Evolutionary conservation across 495 filamentous ascomycete species (phyloP).

Genomic region (Xylaria venustula): DNA sequence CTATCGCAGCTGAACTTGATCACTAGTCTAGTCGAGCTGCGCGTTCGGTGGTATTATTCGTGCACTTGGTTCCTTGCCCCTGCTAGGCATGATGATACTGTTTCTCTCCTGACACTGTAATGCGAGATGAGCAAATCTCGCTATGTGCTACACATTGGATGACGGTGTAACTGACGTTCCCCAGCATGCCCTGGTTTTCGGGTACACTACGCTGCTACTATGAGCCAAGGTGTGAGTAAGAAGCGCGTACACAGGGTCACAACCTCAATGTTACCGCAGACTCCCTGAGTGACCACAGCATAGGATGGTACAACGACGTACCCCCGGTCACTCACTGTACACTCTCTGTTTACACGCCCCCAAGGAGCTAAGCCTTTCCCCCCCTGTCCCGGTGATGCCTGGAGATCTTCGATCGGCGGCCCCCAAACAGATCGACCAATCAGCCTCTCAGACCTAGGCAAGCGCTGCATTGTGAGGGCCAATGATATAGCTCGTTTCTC

Average conservation of each 20-base stretch:
- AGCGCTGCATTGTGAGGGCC: slow-evolving; percentile 15
- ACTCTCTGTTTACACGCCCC: neutral
- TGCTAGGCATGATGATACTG: slow-evolving; percentile 21
- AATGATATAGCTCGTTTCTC: slow-evolving; percentile 25
- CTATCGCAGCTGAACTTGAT: neutral
- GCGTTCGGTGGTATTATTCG: neutral
- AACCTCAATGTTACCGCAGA: slow-evolving; percentile 2
- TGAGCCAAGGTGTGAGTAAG: neutral
- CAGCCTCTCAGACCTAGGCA: slow-evolving; percentile 14
- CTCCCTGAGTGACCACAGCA: neutral
- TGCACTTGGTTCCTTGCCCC: neutral
- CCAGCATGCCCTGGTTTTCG: slow-evolving; percentile 6
- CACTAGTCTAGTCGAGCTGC: neutral
- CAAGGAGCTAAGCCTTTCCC: neutral
- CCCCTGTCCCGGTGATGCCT: neutral
- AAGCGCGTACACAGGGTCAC: neutral
- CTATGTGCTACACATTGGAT: slow-evolving; percentile 22
- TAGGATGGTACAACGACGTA: neutral
- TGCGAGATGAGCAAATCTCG: slow-evolving; percentile 30
- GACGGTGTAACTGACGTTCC: slow-evolving; percentile 16
- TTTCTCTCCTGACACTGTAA: slow-evolving; percentile 23
- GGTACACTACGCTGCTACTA: neutral
- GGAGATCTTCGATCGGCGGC: slow-evolving; percentile 8
- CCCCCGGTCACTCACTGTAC: neutral
- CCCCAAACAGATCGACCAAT: slow-evolving; percentile 28